Evolutionary conservation across 2,329 filamentous ascomycete genomes (phyloP).

Genomic region (Apiospora aurea): DNA sequence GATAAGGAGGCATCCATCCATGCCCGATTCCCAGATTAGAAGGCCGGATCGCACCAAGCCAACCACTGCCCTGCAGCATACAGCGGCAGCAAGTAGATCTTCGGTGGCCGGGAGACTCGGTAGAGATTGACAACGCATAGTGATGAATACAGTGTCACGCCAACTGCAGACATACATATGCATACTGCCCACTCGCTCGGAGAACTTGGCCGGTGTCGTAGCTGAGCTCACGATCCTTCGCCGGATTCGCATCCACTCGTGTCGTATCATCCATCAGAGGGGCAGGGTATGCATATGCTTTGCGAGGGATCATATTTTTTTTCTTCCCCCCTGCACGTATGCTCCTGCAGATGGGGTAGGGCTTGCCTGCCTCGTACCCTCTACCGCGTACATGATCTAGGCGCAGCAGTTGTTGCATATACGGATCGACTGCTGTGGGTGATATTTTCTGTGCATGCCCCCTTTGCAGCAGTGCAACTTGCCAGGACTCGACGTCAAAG

Average conservation of each 20-base stretch:
- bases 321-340: neutral
- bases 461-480: neutral
- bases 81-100: neutral
- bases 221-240: neutral
- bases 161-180: neutral
- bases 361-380: neutral
- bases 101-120: neutral
- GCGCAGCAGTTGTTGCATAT: neutral
- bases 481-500: neutral
- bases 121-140: neutral
- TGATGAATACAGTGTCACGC: neutral
- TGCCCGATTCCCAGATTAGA: neutral
- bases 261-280: neutral
- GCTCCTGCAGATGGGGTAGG: neutral
- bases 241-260: neutral
- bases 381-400: neutral
- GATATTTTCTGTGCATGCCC: neutral
- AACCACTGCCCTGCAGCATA: neutral
- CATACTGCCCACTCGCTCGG: neutral
- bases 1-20: too few relatives aligned
- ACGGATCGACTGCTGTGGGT: neutral
- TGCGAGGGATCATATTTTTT: neutral
- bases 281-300: neutral
- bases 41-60: neutral
- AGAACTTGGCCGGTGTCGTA: neutral